A percentile compares a stretch with the other conserved stretches of the same genome.
phyloP scores from a whole-genome alignment of 2,329 filamentous ascomycete species.

The Cytospora paraplurivora region DNA sequence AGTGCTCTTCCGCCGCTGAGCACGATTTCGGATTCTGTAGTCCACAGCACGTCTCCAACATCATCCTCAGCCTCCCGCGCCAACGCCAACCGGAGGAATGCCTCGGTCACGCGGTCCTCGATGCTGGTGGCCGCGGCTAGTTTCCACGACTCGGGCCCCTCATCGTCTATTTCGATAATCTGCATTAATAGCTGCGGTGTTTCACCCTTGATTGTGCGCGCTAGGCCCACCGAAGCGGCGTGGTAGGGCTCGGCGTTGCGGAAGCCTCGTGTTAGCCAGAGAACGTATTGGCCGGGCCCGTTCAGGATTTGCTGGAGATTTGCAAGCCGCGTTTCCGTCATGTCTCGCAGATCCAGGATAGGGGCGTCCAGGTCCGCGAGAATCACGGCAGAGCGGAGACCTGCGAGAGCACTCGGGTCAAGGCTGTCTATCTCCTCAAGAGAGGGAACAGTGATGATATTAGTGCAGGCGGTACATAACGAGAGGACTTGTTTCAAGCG shows the following conservation, averaged over 20 bases:
- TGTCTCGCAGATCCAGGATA: not conserved
- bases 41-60: constrained; percentile 14
- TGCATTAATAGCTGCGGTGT: not conserved
- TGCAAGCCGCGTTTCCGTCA: not conserved
- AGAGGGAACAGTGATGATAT: not conserved
- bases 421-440: not conserved
- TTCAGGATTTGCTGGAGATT: not conserved
- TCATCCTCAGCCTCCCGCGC: not conserved
- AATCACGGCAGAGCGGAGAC: not conserved
- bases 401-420: not conserved
- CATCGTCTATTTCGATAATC: not conserved
- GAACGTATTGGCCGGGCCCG: not conserved
- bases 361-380: not conserved
- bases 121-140: not conserved
- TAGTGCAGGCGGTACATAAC: not conserved
- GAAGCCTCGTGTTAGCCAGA: not conserved
- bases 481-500: not conserved
- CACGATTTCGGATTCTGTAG: constrained; percentile 29
- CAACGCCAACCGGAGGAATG: constrained; percentile 20
- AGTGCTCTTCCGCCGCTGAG: constrained; percentile 15
- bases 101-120: constrained; percentile 26
- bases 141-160: too few relatives aligned
- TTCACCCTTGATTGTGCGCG: not conserved
- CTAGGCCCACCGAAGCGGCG: not conserved
- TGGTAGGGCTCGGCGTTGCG: not conserved